phyloP scores from a whole-genome alignment of 768 basidiomycete species.

The Phlebiopsis flavidoalba region DNA sequence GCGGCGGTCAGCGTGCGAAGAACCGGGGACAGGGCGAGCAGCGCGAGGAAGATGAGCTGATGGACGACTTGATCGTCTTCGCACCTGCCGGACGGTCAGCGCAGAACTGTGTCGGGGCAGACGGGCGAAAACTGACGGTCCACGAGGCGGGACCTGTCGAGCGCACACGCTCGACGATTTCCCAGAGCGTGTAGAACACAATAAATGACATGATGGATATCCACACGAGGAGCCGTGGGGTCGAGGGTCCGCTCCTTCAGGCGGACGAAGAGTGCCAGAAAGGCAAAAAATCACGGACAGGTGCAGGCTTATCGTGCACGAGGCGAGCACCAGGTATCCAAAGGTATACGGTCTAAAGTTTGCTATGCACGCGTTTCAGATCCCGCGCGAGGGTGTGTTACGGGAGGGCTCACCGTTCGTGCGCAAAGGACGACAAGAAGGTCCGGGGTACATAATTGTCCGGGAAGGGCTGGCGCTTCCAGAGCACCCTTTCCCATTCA shows the following conservation, averaged over 20 bases:
- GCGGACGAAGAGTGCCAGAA: constrained; percentile 74
- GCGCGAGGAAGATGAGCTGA: constrained; percentile 83
- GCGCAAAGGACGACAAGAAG: constrained; percentile 74
- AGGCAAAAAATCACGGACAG: constrained; percentile 74
- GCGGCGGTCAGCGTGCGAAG: constrained; percentile 89
- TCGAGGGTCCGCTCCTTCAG: constrained; percentile 62
- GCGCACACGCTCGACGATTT: constrained; percentile 38
- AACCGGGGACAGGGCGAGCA: constrained; percentile 89
- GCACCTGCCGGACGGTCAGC: constrained; percentile 41
- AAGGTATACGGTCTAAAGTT: constrained; percentile 80
- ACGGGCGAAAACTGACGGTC: constrained; percentile 28
- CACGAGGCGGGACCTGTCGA: constrained; percentile 20
- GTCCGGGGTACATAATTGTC: constrained; percentile 83
- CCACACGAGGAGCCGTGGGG: constrained; percentile 64
- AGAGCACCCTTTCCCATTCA: constrained; percentile 72
- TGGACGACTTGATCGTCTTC: constrained; percentile 71
- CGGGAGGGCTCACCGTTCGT: constrained; percentile 59
- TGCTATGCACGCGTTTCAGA: constrained; percentile 36
- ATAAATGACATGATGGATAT: constrained; percentile 56
- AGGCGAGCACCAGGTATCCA: constrained; percentile 61
- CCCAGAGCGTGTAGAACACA: constrained; percentile 60
- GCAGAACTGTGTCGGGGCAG: not conserved
- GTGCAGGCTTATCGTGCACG: constrained; percentile 81
- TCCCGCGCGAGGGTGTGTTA: constrained; percentile 1
- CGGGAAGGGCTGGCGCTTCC: constrained; percentile 68